Base-by-base conservation (phyloP, 306 rosid genomes). In the Pyrus pyrifolia region DNA sequence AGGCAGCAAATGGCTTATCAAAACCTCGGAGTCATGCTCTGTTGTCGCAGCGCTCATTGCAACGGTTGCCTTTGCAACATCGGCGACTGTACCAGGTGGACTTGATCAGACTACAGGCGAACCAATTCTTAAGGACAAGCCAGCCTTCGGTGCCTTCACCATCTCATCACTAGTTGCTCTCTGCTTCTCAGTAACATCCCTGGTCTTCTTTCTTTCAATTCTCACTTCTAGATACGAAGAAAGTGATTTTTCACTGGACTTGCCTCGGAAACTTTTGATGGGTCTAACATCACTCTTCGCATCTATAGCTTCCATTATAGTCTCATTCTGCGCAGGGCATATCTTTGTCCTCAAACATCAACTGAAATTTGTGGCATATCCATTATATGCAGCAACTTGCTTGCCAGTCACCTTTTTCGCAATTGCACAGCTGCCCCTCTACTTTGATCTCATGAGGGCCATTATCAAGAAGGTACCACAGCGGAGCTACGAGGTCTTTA, bases 21-120 rank as follows among this genome's bases (percentile, higher is more conserved):
- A 63, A 68, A 87, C 86, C 73, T 77, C 91, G 0, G 88, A 87
- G 51, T 87, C 96, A 1, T 91, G 96, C 84, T 88, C 91, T 1
- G 45, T 88, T 4, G 91, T 88, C 51, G 93, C 93, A 11, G 88
- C 89, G 4, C 81, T 91, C 57, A 78, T 91, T 5, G 93, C 93
- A 65, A 81, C 92, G 0, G 88, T 88, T 2, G 90, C 91, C 29
- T 90, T 77, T 23, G 81, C 87, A 45, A 74, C 84, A 27, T 70
- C 87, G 0, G 71, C 84, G 40, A 38, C 87, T 1, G 74, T 76
- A 25, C 96, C 95, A 0, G 88, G 91, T 2, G 96, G 89, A 0
- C 61, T 60, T 9, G 18, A 78, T 15, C 52, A 76, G 0, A 19
- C 38, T 0, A 74, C 81, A 4, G 91, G 96, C 1, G 76, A 63